Percentiles rank a stretch among this genome's conserved stretches.
Evolutionary conservation across 2,329 filamentous ascomycete genomes (phyloP).

Genomic region (Alternaria angustiovoidea): DNA sequence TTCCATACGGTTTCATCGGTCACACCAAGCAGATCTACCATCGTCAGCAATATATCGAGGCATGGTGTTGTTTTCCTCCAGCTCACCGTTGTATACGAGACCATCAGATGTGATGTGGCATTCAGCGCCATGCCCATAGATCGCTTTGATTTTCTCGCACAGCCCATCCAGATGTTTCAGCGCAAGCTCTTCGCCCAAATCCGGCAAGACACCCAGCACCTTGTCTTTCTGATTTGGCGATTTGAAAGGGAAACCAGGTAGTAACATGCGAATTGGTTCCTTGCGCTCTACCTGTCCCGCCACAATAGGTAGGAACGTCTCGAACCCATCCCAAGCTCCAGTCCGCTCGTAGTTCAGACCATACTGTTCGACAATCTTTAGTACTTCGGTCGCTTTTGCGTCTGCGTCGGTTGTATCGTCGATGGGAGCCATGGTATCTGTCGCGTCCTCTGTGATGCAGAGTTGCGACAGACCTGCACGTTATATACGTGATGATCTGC

Average conservation of each 20-base stretch:
- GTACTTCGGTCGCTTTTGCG: conserved; percentile 23
- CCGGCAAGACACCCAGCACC: conserved; percentile 59
- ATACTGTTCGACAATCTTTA: conserved; percentile 33
- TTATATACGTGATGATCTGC: conserved; percentile 3
- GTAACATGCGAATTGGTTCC: conserved; percentile 39
- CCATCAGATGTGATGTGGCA: conserved; percentile 56
- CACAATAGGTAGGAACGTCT: conserved; percentile 31
- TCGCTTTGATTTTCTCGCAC: conserved; percentile 50
- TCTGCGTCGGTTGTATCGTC: neutral
- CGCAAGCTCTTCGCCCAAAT: conserved; percentile 55
- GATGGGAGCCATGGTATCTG: neutral
- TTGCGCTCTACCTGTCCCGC: conserved; percentile 27
- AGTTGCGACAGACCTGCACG: neutral
- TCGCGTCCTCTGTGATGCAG: neutral
- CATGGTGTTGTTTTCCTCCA: neutral
- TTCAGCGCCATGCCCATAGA: conserved; percentile 53
- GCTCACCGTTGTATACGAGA: conserved; percentile 51
- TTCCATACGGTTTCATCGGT: conserved; percentile 55
- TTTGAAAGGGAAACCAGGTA: conserved; percentile 70
- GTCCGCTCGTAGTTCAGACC: conserved; percentile 36
- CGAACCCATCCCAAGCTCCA: conserved; percentile 34
- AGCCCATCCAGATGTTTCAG: conserved; percentile 54
- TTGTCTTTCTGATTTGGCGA: conserved; percentile 65
- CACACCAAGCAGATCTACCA: conserved; percentile 53
- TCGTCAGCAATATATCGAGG: neutral